phyloP scores from a whole-genome alignment of 345 rosid genomes.

The Adansonia digitata region DNA sequence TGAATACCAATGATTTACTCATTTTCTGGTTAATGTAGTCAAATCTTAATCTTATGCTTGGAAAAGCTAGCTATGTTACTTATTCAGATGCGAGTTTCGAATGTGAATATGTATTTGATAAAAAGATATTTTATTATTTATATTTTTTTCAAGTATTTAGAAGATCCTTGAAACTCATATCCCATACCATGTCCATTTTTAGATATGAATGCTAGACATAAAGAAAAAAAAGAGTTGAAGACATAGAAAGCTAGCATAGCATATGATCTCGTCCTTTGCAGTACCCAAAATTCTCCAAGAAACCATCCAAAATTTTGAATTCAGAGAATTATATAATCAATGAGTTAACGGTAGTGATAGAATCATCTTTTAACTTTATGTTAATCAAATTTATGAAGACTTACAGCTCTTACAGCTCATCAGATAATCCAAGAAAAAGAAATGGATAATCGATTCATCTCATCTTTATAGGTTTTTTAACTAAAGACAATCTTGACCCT shows the following conservation, averaged over 20 bases:
- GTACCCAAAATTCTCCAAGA: neutral
- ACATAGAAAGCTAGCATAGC: too few species aligned
- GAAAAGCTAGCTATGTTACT: too few species aligned
- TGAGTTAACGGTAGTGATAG: neutral
- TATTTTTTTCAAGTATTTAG: too few species aligned
- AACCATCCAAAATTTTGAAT: neutral
- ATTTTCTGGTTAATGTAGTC: neutral
- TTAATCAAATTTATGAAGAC: neutral
- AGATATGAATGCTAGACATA: too few species aligned
- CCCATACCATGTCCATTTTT: too few species aligned
- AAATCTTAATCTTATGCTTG: neutral
- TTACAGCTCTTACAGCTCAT: neutral
- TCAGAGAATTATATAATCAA: neutral
- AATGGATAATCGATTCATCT: neutral
- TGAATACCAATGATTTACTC: neutral
- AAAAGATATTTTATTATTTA: too few species aligned
- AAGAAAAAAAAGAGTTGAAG: too few species aligned
- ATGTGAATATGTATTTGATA: too few species aligned
- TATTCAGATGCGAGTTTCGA: too few species aligned
- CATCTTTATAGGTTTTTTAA: conserved; percentile 11
- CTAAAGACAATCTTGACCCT: neutral
- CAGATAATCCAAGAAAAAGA: neutral
- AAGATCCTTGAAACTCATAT: too few species aligned
- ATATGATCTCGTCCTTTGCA: neutral
- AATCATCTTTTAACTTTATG: neutral